Base-by-base conservation (phyloP, 2,329 filamentous ascomycete genomes). In the Colletotrichum plurivorum region DNA sequence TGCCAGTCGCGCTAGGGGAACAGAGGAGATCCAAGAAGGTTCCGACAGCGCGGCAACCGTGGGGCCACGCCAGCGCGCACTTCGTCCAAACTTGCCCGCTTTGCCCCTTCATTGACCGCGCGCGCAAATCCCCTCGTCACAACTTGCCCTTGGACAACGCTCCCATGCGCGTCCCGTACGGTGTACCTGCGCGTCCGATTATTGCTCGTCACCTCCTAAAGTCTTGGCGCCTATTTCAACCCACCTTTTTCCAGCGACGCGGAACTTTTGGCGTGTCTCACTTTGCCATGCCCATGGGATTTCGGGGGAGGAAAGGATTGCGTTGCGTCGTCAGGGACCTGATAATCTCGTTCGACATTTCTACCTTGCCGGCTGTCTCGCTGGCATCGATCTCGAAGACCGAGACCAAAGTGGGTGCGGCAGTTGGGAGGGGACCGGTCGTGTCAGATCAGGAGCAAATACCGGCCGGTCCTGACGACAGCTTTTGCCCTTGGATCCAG, bases 231-330 rank as follows among this genome's bases (percentile, higher is more conserved):
- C 41, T 22, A 53, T 22, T 41, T 39, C 43, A 63, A 10, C 36
- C 61, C 61, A 65, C 61, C 61, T 66, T 51, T 52, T 65, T 59
- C 66, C 66, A 69, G 55, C 45, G 48, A 69, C 54, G 66, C 66
- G 66, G 66, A 45, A 65, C 66, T 69, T 69, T 65, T 65, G 66
- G 66, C 66, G 61, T 60, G 66, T 69, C 66, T 69, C 66, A 69
- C 43, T 45, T 61, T 54, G 41, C n/a, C 63, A 43, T 67, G 60
- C 39, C 25, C 48, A n/a, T 53, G 36, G 31, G 36, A 20, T 56
- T 45, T 43, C 36, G 54, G 43, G 58, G 39, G 31, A 36, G 31
- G 31, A 36, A 36, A 43, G 59, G 46, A 49, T 54, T 57, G 59
- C 59, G 41, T 31, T 57, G 36, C 61, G 46, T 66, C 27, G 53